Percentiles rank a stretch among this genome's conserved stretches.
Conservation (phyloP, 2,329 filamentous ascomycete species). For the Didymella arachidicola region DNA sequence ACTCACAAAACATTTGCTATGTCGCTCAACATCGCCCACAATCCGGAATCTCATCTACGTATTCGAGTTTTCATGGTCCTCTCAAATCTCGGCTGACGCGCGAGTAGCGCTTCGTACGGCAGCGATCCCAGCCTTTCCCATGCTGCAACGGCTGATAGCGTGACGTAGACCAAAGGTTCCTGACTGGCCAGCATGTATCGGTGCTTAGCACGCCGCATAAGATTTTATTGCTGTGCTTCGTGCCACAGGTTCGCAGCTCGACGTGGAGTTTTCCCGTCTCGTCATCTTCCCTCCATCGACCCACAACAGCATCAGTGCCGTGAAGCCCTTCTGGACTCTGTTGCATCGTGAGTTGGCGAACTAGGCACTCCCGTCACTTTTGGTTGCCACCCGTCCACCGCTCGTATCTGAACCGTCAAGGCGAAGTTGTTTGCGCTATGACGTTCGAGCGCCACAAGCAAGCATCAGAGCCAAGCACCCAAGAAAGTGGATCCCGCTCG, state of each 20-base stretch:
- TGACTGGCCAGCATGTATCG: constrained; percentile 6
- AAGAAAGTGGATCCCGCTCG: constrained; percentile 15
- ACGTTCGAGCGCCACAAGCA: constrained; percentile 22
- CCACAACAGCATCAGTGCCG: not conserved
- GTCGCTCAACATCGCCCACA: constrained; percentile 4
- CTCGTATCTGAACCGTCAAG: constrained; percentile 4
- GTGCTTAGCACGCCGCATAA: not conserved
- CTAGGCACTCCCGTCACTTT: constrained; percentile 7
- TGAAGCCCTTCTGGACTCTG: not conserved
- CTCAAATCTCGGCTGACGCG: constrained; percentile 19
- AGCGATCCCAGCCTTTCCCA: constrained; percentile 7
- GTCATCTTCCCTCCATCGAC: not conserved
- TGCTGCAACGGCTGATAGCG: constrained; percentile 11
- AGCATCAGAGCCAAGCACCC: constrained; percentile 17
- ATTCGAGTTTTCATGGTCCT: constrained; percentile 25
- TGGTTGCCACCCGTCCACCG: constrained; percentile 5
- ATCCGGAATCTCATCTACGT: constrained; percentile 1
- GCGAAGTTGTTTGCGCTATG: constrained; percentile 10
- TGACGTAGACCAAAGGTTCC: constrained; percentile 20
- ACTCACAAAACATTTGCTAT: constrained; percentile 8
- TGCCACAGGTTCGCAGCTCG: constrained; percentile 1
- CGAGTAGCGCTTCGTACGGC: constrained; percentile 15
- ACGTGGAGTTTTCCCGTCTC: constrained; percentile 1
- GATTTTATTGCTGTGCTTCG: constrained; percentile 2
- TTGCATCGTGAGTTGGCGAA: not conserved